These are phyloP conservation scores for Priceomyces carsonii DNA, from an alignment of 805 yeast genomes.

Conservation along the genomic window DNA sequence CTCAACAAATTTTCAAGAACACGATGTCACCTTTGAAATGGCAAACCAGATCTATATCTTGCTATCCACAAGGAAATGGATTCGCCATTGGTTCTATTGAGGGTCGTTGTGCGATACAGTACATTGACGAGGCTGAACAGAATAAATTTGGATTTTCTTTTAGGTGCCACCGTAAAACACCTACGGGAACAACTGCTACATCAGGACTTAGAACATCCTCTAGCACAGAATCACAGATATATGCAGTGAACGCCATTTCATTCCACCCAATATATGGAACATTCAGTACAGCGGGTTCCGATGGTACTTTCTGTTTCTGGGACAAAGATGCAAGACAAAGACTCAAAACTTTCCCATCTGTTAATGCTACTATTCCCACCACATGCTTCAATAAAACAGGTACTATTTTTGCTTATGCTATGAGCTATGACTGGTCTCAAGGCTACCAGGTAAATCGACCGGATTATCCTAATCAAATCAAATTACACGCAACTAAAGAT, in stretches of 20 bases:
- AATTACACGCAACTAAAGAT: slow-evolving; percentile 82
- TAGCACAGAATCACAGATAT: slow-evolving; percentile 60
- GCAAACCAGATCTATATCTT: slow-evolving; percentile 81
- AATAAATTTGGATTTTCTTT: slow-evolving; percentile 78
- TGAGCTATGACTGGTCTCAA: slow-evolving; percentile 94
- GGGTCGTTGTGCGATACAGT: slow-evolving; percentile 94
- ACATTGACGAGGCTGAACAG: slow-evolving; percentile 81
- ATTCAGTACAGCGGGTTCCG: slow-evolving; percentile 91
- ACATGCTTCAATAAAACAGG: slow-evolving; percentile 85
- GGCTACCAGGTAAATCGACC: slow-evolving; percentile 79
- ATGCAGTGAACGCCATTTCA: slow-evolving; percentile 74
- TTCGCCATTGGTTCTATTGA: slow-evolving; percentile 92
- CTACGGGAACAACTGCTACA: slow-evolving; percentile 34
- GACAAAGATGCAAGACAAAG: slow-evolving; percentile 91
- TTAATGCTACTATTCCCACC: slow-evolving; percentile 68
- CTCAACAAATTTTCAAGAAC: slow-evolving; percentile 77
- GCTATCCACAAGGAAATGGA: slow-evolving; percentile 91
- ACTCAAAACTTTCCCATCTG: slow-evolving; percentile 73
- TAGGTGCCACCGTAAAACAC: slow-evolving; percentile 84
- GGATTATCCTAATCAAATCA: slow-evolving; percentile 72
- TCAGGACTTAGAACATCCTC: slow-evolving; percentile 25
- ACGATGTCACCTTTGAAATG: slow-evolving; percentile 77
- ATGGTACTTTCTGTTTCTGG: slow-evolving; percentile 94
- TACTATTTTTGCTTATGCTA: slow-evolving; percentile 82
- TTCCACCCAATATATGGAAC: slow-evolving; percentile 93